phyloP scores from a whole-genome alignment of 352 stramenopile genomes.

The Globisporangium acanthophoron region DNA sequence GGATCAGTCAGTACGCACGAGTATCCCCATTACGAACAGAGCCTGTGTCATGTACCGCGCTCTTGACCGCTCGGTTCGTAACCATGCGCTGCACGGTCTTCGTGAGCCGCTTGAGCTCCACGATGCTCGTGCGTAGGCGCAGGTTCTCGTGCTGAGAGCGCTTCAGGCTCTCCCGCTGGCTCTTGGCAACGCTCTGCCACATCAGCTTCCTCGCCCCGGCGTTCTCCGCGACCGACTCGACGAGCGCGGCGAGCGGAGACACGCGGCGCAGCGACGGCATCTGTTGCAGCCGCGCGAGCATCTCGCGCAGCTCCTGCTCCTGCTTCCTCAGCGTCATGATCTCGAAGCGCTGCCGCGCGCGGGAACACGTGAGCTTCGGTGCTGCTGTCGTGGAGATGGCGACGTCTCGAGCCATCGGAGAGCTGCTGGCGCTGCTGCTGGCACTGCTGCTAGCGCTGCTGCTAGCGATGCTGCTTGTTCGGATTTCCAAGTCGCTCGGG shows the following conservation, averaged over 20 bases:
- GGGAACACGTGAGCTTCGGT: neutral
- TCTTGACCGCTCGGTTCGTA: neutral
- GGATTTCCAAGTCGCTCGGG: neutral
- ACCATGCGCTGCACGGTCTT: constrained; percentile 1
- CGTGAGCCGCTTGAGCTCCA: constrained; percentile 1
- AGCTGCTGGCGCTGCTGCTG: neutral
- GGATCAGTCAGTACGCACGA: neutral
- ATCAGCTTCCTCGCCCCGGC: neutral
- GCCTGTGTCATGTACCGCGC: neutral
- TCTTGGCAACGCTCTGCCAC: neutral
- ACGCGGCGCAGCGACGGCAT: neutral
- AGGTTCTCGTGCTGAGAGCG: neutral
- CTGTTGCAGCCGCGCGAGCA: neutral
- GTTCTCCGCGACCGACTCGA: neutral
- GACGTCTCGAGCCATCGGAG: neutral
- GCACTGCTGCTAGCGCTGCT: neutral
- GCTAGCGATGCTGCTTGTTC: neutral
- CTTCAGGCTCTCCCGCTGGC: neutral
- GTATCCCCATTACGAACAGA: neutral
- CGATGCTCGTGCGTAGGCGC: neutral
- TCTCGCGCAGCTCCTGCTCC: neutral
- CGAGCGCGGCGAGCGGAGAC: neutral
- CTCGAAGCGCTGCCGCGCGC: neutral
- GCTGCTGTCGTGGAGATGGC: neutral
- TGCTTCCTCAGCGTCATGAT: neutral